Evolutionary conservation across 148 eudicot genomes (phyloP), one percentile per base, ranked within the genome.

Genomic region (Vaccinium vitisidaea): DNA sequence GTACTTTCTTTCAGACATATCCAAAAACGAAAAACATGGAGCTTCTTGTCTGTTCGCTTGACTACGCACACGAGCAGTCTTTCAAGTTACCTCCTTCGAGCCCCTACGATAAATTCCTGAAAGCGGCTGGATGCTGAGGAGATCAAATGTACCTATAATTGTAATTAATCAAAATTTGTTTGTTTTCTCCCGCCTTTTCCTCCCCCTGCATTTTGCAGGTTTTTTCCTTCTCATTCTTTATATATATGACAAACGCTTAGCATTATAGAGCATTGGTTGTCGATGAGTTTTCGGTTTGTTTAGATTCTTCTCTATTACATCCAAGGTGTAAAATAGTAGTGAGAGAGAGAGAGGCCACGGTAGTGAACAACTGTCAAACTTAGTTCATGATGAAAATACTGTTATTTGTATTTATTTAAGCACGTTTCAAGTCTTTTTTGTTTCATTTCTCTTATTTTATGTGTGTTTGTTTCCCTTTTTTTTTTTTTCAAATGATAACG

Each of bases 1-100:
- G 71, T 75, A 46, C 27, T 53, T 50, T 65, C 32, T 59, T 71
- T 77, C 91, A 90, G 94, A 43, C 82, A 32, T 88, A 86, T 80
- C 79, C 83, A 21, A 65, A 67, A 75, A 55, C 88, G 86, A 83
- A 59, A 69, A 87, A 84, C 54, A 75, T 81, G 39, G 93, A 89
- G 79, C 77, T 88, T 59, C 77, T 84, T 56, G 89, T 83, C 19
- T 90, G 94, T 90, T 88, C 98, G 25, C 85, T 87, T 5, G 94
- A 94, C 79, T 87, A 87, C 69, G 93, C 84, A 16, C 92, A 90
- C 69, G 88, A 88, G 63, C 89, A 88, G 63, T 91, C 97, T 50
- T 94, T 95, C 88, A 90, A 91, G 80, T 76, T 95, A 83, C 98
- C 98, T 14, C 98, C 98, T 61, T 92, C 98, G 21, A 95, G 98